Evolutionary conservation across 495 filamentous ascomycete genomes (phyloP), one percentile per base, ranked within the genome.

Genomic region (Glutinoglossum americanum): DNA sequence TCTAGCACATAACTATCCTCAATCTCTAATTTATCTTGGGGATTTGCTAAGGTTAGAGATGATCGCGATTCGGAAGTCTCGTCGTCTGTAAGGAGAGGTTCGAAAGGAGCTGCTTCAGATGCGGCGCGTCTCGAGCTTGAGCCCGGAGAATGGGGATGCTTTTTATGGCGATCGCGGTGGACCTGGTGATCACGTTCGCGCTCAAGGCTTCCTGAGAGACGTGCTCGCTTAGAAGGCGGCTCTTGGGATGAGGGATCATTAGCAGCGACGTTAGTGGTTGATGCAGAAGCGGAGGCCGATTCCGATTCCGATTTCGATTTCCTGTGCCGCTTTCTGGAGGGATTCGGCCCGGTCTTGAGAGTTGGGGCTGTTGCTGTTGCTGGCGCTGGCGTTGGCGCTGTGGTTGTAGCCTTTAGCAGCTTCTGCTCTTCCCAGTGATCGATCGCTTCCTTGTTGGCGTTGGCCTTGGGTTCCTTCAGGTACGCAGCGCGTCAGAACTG

Each of bases 361-460:
- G 41, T 23, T 4, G 17, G 21, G 17, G 41, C 5, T 45, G 41
- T 13, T 13, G 41, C 41, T 19, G 17, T 13, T 21, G 41, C 19
- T 41, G 37, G 37, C 37, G 8, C 15, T 17, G 41, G 3, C n/a
- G 41, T 5, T 17, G 37, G 7, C n/a, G n/a, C n/a, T n/a, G n/a
- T n/a, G n/a, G n/a, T n/a, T 45, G 17, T 10, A 6, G 41, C 41
- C 13, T 45, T 45, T n/a, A 19, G 41, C n/a, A 1, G 37, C 39
- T 59, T 58, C 25, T 54, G 25, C 1, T 26, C 19, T 39, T 59
- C 51, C 58, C 58, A 60, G 37, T 60, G n/a, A 25, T 32, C 58
- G 21, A 60, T 39, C 13, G 58, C 58, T 57, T 25, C 58, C 23
- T 57, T 26, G 58, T 60, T 60, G 15, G 51, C 58, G 56, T 32